Evolutionary conservation across 2,329 filamentous ascomycete genomes (phyloP), one percentile per base, ranked within the genome.

Genomic region (Incumbomyces delicatus): DNA sequence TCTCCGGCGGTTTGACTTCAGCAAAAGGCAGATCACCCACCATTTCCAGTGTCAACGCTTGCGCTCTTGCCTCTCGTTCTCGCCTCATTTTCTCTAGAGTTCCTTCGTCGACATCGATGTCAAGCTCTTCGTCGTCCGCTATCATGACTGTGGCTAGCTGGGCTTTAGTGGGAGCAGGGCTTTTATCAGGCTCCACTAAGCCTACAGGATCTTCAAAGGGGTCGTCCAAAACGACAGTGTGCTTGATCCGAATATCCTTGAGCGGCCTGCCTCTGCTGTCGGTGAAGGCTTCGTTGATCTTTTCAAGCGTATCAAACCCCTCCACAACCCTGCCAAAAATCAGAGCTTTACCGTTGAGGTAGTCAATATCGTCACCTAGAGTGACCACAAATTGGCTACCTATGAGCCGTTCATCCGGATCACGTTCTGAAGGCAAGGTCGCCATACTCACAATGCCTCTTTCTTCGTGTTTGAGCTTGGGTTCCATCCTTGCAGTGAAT

Each of bases 1-100:
- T 96, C 68, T 98, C 92, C 0, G 92, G 92, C 3, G 92, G 92
- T 58, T 90, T 94, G 57, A 98, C 89, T 66, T 98, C 92, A 49
- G 92, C 92, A 65, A 95, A 98, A 3, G 92, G 92, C 49, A 98
- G 71, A 63, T 98, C 92, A 36, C 92, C 92, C 67, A 98, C 92
- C 81, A 98, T 94, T 69, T 98, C 92, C 40, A 98, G 75, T 1
- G 90, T 96, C 59, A 98, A 70, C 1, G 92, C 92, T 65, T 96
- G 92, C 1, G 90, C 90, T 51, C 89, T 80, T 5, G 92, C 92
- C 64, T 98, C 92, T 22, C 87, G 78, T 63, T 96, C 88, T 51
- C 88, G 79, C 43, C 90, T 81, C 41, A 83, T 69, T 65, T 81
- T 85, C 63, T 96, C 90, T 56, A 81, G 73, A 17, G 83, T 75